Base-by-base conservation (phyloP, 306 rosid species). In the Cucurbita ficifolia region DNA sequence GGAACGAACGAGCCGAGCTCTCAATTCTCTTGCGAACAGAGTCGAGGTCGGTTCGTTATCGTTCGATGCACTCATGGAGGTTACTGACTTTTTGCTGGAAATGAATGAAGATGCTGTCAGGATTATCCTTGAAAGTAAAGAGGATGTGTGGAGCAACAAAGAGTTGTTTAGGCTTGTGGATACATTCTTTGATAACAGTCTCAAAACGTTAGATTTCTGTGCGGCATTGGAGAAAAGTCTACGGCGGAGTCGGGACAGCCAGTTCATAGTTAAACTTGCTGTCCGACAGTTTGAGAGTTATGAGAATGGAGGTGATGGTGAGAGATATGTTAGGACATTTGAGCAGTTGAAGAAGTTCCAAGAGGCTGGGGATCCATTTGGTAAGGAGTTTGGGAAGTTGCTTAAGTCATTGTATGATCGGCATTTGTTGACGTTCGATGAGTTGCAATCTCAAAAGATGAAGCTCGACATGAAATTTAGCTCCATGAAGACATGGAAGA, bases 401-500 rank as follows among this genome's bases (percentile, higher is more conserved):
- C 86, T 94, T 78, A 82, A 78, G 10, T 70, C 83, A 7, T 90
- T 90, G 58, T 87, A 81, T 82, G 22, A 63, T 10, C 80, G 84
- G 40, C 98, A 94, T 64, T 40, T 57, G 8, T 76, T 83, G 6
- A 82, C 87, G 95, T 74, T 87, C 61, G 74, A 78, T 75, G 83
- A 87, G 40, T 56, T 94, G 84, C 84, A 76, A 52, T 38, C 24
- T 7, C 78, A 78, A 52, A 89, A 90, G 88, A 85, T 61, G 45
- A 88, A 89, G 79, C 89, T 94, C 18, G 98, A 90, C 76, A 87
- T 85, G 87, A 94, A 89, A 79, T 74, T 89, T 83, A 81, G 83
- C 75, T 85, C 91, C 60, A 71, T 85, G 68, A 83, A 86, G 79
- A 85, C 91, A 9, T 81, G 92, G 89, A 83, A 78, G 64, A 87